Evolutionary conservation across 208 protist genomes (phyloP).

Genomic region (Naegleria lovaniensis): DNA sequence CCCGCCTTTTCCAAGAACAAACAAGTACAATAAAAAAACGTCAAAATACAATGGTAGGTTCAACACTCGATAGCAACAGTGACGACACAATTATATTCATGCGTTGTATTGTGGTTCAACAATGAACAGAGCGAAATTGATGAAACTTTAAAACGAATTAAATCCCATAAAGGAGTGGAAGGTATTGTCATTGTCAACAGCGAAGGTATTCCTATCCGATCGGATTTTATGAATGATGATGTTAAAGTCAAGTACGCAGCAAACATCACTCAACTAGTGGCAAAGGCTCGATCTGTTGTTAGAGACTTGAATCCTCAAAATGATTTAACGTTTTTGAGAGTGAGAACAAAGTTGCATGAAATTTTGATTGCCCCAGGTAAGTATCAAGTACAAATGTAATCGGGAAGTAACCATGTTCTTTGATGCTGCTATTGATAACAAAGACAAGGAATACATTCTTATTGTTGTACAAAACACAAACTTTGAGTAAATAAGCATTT

Average conservation of each 20-base stretch:
- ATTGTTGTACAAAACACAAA: neutral
- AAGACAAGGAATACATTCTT: neutral
- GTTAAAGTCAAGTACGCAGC: slow-evolving; percentile 84
- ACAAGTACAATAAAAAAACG: no score
- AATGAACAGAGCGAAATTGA: slow-evolving; percentile 74
- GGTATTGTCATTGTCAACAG: slow-evolving; percentile 89
- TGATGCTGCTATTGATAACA: no score
- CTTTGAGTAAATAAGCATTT: slow-evolving; percentile 19
- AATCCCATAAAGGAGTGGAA: slow-evolving; percentile 78
- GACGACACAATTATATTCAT: no score
- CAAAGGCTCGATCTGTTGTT: slow-evolving; percentile 76
- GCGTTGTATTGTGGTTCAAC: no score
- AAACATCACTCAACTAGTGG: slow-evolving; percentile 79
- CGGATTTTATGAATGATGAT: slow-evolving; percentile 74
- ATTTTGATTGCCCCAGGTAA: slow-evolving; percentile 87
- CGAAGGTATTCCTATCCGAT: slow-evolving; percentile 83
- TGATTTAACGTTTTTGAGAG: slow-evolving; percentile 84
- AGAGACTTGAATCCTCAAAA: slow-evolving; percentile 82
- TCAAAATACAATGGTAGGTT: no score
- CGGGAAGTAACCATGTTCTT: no score
- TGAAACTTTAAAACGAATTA: slow-evolving; percentile 90
- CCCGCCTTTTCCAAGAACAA: no score
- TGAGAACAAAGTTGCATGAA: slow-evolving; percentile 88
- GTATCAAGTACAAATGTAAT: no score
- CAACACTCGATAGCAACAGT: no score